phyloP scores from a whole-genome alignment of 352 stramenopile species.

The Pythium vanterpoolii region DNA sequence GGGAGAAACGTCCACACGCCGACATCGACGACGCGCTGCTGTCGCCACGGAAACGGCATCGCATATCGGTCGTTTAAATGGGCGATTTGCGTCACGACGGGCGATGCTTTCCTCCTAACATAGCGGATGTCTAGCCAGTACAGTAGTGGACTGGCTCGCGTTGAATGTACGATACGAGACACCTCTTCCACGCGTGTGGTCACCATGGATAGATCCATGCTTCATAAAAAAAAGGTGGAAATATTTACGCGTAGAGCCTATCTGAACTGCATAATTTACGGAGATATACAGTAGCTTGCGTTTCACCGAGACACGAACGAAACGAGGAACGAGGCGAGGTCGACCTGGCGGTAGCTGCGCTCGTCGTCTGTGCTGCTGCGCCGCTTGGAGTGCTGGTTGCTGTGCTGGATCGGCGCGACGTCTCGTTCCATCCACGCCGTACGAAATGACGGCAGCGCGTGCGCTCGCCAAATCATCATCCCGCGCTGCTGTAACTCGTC shows the following conservation, averaged over 20 bases:
- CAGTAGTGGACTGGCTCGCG: not conserved
- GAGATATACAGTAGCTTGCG: not conserved
- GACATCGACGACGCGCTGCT: conserved; percentile 11
- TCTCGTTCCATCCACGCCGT: not conserved
- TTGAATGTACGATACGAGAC: not conserved
- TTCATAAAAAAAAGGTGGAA: not conserved
- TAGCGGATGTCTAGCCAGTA: no score
- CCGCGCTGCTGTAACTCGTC: conserved; percentile 22
- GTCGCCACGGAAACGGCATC: conserved; percentile 20
- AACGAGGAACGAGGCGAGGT: conserved; percentile 23
- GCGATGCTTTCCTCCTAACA: no score
- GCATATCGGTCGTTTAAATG: conserved; percentile 15
- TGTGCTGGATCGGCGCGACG: not conserved
- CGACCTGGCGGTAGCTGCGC: not conserved
- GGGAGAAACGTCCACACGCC: not conserved
- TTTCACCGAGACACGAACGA: conserved; percentile 21
- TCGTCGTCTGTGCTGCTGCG: not conserved
- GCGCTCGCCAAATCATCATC: conserved; percentile 15
- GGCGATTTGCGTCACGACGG: not conserved
- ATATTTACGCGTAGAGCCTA: conserved; percentile 8
- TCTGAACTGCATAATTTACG: conserved; percentile 9
- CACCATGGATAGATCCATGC: not conserved
- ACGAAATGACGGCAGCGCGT: not conserved
- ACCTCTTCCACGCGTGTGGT: not conserved
- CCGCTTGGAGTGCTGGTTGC: not conserved